Evolutionary conservation across 1,284 basidiomycete species (phyloP), one percentile per base, ranked within the genome.

Genomic region (Fomitopsis betulina): DNA sequence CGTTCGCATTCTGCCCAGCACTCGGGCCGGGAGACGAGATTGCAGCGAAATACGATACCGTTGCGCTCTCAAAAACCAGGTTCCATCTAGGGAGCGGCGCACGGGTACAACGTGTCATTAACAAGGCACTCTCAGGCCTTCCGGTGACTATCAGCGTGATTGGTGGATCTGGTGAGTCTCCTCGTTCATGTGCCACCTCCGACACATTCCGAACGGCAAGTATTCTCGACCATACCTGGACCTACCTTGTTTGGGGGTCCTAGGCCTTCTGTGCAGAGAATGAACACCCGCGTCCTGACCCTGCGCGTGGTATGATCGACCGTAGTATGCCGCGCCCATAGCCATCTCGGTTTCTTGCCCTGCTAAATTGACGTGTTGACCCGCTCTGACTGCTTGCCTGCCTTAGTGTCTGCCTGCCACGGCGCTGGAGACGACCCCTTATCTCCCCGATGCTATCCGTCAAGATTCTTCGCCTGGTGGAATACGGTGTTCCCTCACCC

Each of bases 391-490:
- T 49, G 30, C 59, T 62, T 33, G n/a, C 15, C 27, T n/a, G 43
- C 35, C 35, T 9, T 68, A 89, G 93, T 97, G 32, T 94, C 93
- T 54, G 86, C 93, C 15, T 98, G 96, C 71, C 93, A 96, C 71
- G 95, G 96, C 35, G 89, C 94, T 2, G 95, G 95, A 13, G 91
- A 96, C 65, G 92, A 96, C 72, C 94, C 93, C 4, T 80, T 97
- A 57, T 86, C 93, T 0, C 81, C 91, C 0, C 78, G 76, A 63
- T 96, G 95, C 73, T 98, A 96, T 72, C 94, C 95, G 1, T 86
- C 91, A 39, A 83, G 84, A 42, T 91, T 98, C 76, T 97, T 97
- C 78, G 80, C 88, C 59, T 98, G 96, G 95, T 96, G 94, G 90
- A 94, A 96, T 74, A 83, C 81, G 54, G 83, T 97, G 17, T 98